Conservation (phyloP, 306 rosid species). For the Coriaria nepalensis region DNA sequence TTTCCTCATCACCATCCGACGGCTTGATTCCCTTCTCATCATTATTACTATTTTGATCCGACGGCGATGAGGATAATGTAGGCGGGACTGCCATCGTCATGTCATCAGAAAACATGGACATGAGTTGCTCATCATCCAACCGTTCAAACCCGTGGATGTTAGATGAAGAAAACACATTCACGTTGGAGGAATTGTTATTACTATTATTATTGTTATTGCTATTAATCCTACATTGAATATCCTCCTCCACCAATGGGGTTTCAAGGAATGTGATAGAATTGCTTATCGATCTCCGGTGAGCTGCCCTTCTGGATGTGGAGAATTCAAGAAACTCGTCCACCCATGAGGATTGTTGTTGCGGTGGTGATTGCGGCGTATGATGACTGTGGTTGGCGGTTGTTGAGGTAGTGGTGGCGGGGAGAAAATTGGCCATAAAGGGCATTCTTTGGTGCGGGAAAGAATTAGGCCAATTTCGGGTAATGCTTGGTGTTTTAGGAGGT, state of each 20-base stretch:
- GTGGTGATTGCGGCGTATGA: conserved; percentile 23
- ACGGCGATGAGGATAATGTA: conserved; percentile 38
- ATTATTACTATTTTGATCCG: conserved; percentile 65
- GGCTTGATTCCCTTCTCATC: conserved; percentile 31
- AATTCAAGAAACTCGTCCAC: too few species aligned
- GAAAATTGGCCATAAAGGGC: conserved; percentile 9
- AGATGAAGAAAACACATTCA: conserved; percentile 6
- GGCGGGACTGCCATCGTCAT: conserved; percentile 25
- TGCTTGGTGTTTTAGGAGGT: conserved; percentile 84
- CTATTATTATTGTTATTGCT: too few species aligned
- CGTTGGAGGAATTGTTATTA: conserved; percentile 5
- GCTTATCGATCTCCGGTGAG: conserved; percentile 67
- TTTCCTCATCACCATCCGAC: conserved; percentile 9
- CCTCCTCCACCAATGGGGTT: conserved; percentile 26
- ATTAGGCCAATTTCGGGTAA: conserved; percentile 60
- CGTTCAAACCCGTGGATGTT: conserved; percentile 33
- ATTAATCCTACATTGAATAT: conserved; percentile 6
- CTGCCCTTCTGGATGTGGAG: conserved; percentile 52
- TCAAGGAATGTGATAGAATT: conserved; percentile 76
- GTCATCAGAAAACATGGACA: conserved; percentile 79
- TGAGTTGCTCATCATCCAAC: conserved; percentile 70
- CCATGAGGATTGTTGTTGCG: too few species aligned
- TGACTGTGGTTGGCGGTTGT: conserved; percentile 26
- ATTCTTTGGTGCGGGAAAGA: too few species aligned
- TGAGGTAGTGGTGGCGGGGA: conserved; percentile 14